Evolutionary conservation across 1,284 basidiomycete genomes (phyloP).

Genomic region (Boletus mariae): DNA sequence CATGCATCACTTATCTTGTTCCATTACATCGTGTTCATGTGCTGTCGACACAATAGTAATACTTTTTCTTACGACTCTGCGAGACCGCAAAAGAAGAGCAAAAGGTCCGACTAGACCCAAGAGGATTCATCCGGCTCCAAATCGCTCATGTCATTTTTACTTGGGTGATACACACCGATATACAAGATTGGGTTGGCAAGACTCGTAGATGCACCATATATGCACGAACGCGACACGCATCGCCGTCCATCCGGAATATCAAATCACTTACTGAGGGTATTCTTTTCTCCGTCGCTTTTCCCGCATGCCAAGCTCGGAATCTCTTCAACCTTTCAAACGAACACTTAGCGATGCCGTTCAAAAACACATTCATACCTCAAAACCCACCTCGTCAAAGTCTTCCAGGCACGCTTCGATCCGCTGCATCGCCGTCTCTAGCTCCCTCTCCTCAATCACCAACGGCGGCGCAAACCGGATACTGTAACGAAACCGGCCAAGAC

Average conservation of each 20-base stretch:
- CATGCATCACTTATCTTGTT: slow-evolving; percentile 8
- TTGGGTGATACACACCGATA: no score
- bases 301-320: slow-evolving; percentile 63
- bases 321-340: slow-evolving; percentile 51
- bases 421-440: slow-evolving; percentile 70
- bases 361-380: background rate
- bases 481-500: slow-evolving; percentile 4
- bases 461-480: slow-evolving; percentile 96
- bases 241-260: background rate
- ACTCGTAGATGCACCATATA: no score
- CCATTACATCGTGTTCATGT: slow-evolving; percentile 9
- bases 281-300: slow-evolving; percentile 42
- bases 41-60: slow-evolving; percentile 12
- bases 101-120: no score
- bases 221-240: background rate
- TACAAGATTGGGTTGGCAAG: no score
- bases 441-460: slow-evolving; percentile 85
- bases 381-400: slow-evolving; percentile 79
- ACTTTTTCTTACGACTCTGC: background rate
- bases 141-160: background rate
- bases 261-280: slow-evolving; percentile 33
- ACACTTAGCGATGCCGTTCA: background rate
- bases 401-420: slow-evolving; percentile 76
- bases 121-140: background rate
- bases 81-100: no score